A percentile compares a stretch with the other conserved stretches of the same genome.
These are phyloP conservation scores for Juglanconis sp. DNA, from an alignment of 2,329 filamentous ascomycete genomes.

Conservation along the genomic window DNA sequence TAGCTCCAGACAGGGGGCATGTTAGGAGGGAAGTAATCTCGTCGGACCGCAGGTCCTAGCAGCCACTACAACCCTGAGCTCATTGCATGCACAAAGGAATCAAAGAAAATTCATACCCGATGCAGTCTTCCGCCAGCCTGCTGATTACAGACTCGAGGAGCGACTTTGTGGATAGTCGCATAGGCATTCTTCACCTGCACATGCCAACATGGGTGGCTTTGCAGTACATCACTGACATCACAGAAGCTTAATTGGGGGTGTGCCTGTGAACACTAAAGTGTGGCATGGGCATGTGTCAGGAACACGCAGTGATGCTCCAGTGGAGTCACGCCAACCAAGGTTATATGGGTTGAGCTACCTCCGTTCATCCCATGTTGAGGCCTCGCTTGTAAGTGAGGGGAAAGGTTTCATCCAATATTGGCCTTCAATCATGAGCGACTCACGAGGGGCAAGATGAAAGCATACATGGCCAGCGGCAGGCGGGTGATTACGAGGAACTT, in stretches of 20 bases:
- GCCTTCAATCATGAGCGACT: no score
- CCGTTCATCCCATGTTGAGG: not conserved
- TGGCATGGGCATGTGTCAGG: no score
- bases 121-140: not conserved
- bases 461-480: not conserved
- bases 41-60: constrained; percentile 19
- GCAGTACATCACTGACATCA: not conserved
- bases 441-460: no score
- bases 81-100: not conserved
- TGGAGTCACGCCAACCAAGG: no score
- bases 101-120: not conserved
- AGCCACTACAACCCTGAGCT: constrained; percentile 12
- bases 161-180: not conserved
- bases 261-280: no score
- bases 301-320: no score
- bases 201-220: not conserved
- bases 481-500: not conserved
- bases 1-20: not conserved
- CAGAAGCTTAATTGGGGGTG: not conserved
- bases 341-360: not conserved
- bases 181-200: not conserved
- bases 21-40: constrained; percentile 9
- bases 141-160: not conserved
- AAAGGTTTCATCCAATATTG: not conserved
- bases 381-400: not conserved